Evolutionary conservation across 2,329 filamentous ascomycete genomes (phyloP).

Genomic region (Acrocalymma vagum): DNA sequence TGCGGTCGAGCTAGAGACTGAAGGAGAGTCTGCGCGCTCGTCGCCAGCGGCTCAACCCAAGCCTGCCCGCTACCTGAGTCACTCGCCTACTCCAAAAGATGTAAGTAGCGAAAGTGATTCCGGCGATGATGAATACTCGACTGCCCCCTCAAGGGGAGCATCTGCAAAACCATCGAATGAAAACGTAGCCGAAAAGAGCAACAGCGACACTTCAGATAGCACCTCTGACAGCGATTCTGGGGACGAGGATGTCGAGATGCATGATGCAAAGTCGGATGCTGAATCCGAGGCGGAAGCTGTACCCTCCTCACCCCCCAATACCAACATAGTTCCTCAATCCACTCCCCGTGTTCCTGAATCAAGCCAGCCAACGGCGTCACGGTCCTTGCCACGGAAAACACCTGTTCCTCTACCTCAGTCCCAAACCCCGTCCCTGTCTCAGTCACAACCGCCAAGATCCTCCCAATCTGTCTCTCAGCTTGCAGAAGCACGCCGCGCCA

Average conservation of each 20-base stretch:
- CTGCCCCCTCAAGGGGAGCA: slow-evolving; percentile 6
- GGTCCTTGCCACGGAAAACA: slow-evolving; percentile 13
- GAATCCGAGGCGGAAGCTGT: slow-evolving; percentile 1
- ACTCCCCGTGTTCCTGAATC: slow-evolving; percentile 11
- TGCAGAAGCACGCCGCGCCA: slow-evolving; percentile 1
- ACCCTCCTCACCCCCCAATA: slow-evolving; percentile 22
- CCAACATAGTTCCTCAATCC: slow-evolving; percentile 1
- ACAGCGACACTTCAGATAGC: slow-evolving; percentile 15
- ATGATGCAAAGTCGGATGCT: slow-evolving; percentile 3
- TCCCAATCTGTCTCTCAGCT: slow-evolving; percentile 4
- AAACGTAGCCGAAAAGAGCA: slow-evolving; percentile 7
- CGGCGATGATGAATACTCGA: slow-evolving; percentile 12
- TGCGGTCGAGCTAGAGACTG: slow-evolving; percentile 8
- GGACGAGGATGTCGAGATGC: slow-evolving; percentile 17
- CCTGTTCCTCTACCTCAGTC: slow-evolving; percentile 15
- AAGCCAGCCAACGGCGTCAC: slow-evolving; percentile 13
- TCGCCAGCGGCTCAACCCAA: slow-evolving; percentile 26
- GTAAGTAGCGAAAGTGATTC: slow-evolving; percentile 25
- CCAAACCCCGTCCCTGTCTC: neutral
- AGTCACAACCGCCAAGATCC: neutral
- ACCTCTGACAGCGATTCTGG: slow-evolving; percentile 19
- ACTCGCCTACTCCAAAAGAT: slow-evolving; percentile 29
- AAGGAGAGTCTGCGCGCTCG: slow-evolving; percentile 23
- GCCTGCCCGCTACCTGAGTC: slow-evolving; percentile 32
- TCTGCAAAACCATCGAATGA: slow-evolving; percentile 2